Evolutionary conservation across 345 rosid species (phyloP).

Genomic region (Atalantia buxifolia): DNA sequence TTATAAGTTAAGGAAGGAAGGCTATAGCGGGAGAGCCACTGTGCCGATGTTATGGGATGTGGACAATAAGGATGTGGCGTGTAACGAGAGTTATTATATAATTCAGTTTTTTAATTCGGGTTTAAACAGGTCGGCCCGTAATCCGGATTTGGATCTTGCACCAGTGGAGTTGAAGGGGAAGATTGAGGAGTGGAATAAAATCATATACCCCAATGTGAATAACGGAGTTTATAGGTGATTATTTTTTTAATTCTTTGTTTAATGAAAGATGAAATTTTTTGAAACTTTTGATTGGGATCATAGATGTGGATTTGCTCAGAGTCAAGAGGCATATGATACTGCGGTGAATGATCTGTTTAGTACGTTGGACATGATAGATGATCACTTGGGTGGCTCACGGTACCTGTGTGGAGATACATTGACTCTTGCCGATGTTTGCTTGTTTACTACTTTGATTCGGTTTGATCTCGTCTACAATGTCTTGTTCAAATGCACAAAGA

Average conservation of each 20-base stretch:
- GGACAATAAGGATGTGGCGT: conserved; percentile 55
- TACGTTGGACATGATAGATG: conserved; percentile 57
- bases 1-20: conserved; percentile 51
- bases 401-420: conserved; percentile 72
- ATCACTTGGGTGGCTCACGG: conserved; percentile 47
- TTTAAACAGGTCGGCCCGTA: conserved; percentile 41
- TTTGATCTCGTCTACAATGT: conserved; percentile 77
- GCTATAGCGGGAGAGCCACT: conserved; percentile 66
- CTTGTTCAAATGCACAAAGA: conserved; percentile 81
- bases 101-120: conserved; percentile 67
- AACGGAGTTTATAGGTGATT: conserved; percentile 81
- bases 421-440: conserved; percentile 69
- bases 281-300: background rate
- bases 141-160: conserved; percentile 58
- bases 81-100: conserved; percentile 85
- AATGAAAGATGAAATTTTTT: background rate
- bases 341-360: conserved; percentile 62
- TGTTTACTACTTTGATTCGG: conserved; percentile 80
- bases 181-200: conserved; percentile 71
- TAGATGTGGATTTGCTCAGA: conserved; percentile 92
- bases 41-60: conserved; percentile 88
- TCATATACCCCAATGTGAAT: conserved; percentile 70
- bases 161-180: conserved; percentile 42
- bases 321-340: conserved; percentile 72
- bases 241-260: background rate